Evolutionary conservation across 2,329 filamentous ascomycete genomes (phyloP), one percentile per base, ranked within the genome.

Genomic region (Dryadomyces sulphureus): DNA sequence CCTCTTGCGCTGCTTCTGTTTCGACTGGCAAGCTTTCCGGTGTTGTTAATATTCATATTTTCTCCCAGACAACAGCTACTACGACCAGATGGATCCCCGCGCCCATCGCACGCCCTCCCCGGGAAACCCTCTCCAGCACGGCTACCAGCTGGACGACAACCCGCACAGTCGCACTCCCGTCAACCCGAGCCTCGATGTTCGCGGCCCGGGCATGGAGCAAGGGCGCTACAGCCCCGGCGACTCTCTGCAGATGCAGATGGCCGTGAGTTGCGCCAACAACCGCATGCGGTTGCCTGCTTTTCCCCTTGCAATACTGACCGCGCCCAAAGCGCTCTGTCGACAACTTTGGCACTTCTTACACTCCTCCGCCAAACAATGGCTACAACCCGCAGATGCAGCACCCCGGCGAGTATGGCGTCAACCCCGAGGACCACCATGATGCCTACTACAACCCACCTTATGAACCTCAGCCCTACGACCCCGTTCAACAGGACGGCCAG

Each of bases 361-460:
- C 11, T 8, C 11, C n/a, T n/a, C n/a, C n/a, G n/a, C 27, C 27
- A 32, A 14, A 32, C 27, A 32, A 32, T 14, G 27, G 62, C 11
- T 71, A 73, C 49, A 68, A 68, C 25, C 65, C 62, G 47, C 62
- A 63, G 46, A n/a, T n/a, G n/a, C 43, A 70, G 68, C 53, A 71
- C 38, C 70, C 69, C 50, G 69, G 70, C 48, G 83, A 88, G 47
- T 89, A 92, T 60, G 70, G 79, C 4, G 65, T 94, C 50, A 79
- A 87, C 57, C 88, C 90, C 9, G 81, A 93, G 60, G 79, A 81
- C 48, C 87, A 94, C 57, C 86, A 92, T 59, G 86, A 94, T 62
- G 76, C 78, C 46, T 94, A 94, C 67, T 90, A 84, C 61, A 85
- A 81, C 55, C 78, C 83, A 53, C 82, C 86, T 1, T 94, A 94